Conservation (phyloP, 345 rosid species). For the Hypericum androsaemum region DNA sequence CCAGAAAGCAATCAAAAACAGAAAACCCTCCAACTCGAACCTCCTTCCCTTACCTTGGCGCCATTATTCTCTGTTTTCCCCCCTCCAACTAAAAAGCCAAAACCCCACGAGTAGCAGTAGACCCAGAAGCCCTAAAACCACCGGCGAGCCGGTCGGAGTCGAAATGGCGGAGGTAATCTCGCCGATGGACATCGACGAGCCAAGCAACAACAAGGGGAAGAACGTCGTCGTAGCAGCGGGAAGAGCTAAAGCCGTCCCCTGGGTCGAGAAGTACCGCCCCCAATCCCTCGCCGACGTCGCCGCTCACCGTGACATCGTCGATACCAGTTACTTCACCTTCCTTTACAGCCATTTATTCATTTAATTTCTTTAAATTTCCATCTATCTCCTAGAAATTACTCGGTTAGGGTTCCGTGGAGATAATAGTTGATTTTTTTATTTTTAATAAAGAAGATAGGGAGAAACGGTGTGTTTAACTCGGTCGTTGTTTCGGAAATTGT, state of each 20-base stretch:
- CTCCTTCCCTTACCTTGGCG: no score
- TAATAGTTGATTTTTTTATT: no score
- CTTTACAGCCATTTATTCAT: background rate
- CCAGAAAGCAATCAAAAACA: no score
- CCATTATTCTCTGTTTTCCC: no score
- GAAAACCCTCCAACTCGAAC: no score
- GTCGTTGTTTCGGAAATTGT: slow-evolving; percentile 6
- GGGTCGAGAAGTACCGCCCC: slow-evolving; percentile 99
- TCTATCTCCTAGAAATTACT: no score
- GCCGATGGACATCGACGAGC: slow-evolving; percentile 69
- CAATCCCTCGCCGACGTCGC: slow-evolving; percentile 91
- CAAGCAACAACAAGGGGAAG: slow-evolving; percentile 42
- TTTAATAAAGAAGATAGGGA: no score
- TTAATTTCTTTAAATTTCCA: background rate
- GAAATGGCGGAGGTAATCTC: slow-evolving; percentile 48
- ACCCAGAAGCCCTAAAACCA: no score
- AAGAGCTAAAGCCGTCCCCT: slow-evolving; percentile 55
- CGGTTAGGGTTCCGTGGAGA: no score
- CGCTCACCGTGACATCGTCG: slow-evolving; percentile 95
- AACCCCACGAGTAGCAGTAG: no score
- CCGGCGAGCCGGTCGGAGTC: no score
- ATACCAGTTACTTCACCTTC: slow-evolving; percentile 46
- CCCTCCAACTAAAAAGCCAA: no score
- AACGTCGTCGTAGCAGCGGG: slow-evolving; percentile 26
- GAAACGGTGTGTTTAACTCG: background rate